These are phyloP conservation scores for Thraustochytrium striatum DNA, from an alignment of 352 stramenopile species.

Conservation along the genomic window DNA sequence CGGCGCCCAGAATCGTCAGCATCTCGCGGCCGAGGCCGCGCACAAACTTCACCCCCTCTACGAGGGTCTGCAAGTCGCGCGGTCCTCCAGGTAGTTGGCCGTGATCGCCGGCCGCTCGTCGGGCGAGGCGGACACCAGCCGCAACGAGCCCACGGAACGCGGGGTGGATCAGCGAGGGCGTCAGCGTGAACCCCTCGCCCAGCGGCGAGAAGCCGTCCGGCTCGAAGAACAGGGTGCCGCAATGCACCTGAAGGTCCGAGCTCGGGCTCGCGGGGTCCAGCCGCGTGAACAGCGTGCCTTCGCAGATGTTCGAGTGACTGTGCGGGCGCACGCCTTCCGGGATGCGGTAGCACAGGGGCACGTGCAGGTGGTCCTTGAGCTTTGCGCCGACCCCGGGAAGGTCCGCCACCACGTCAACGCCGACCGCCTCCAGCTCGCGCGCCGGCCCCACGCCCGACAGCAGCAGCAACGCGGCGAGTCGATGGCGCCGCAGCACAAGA, in stretches of 20 bases:
- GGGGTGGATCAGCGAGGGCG: slow-evolving; percentile 37
- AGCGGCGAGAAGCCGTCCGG: slow-evolving; percentile 29
- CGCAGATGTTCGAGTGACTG: slow-evolving; percentile 41
- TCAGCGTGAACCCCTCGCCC: slow-evolving; percentile 37
- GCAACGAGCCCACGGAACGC: neutral
- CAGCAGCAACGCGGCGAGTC: slow-evolving; percentile 73
- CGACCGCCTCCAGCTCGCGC: slow-evolving; percentile 59
- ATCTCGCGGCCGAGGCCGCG: neutral
- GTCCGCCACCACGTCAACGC: slow-evolving; percentile 14
- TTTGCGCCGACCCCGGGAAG: slow-evolving; percentile 45
- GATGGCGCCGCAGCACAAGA: slow-evolving; percentile 68
- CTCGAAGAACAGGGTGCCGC: slow-evolving; percentile 35
- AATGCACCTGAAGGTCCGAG: slow-evolving; percentile 18
- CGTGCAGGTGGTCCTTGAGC: slow-evolving; percentile 45
- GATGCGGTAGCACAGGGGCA: slow-evolving; percentile 39
- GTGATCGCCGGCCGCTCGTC: neutral
- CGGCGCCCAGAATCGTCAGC: neutral
- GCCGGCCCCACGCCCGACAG: slow-evolving; percentile 67
- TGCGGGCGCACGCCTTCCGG: slow-evolving; percentile 25
- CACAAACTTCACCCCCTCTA: slow-evolving; percentile 23
- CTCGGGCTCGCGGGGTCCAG: neutral
- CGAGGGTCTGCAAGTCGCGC: slow-evolving; percentile 10
- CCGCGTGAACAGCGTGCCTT: slow-evolving; percentile 34
- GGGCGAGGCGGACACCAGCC: neutral
- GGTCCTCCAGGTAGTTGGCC: no score